Base-by-base conservation (phyloP, 176 grass and related monocot species). In the Oryza longistaminata region DNA sequence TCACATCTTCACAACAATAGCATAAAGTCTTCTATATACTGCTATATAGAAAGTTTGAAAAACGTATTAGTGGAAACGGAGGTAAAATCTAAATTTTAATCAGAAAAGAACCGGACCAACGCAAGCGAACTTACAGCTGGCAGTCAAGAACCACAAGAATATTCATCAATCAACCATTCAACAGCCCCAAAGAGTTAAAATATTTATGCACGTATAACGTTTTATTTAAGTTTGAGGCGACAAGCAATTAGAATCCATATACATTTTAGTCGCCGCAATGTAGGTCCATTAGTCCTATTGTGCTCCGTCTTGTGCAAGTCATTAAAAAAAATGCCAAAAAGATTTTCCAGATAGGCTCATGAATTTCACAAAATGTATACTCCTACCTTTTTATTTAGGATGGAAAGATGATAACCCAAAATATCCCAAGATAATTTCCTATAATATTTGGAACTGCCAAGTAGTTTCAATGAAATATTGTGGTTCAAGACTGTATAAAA, bases 361-460 rank as follows among this genome's bases (percentile, higher is more conserved):
- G 10, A 48, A 14, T 6, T 71, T 58, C 48, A 25, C 52, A 69
- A 49, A 49, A 14, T 15, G 46, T 15, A 49, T 13, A 49, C 29
- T 31, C 29, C 29, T 31, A 31, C 13, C 3, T 49, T 46, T 48
- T 15, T 49, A 12, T 11, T 49, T 49, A 48, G 46, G 13, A 49
- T 13, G 12, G 46, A 49, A 49, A 3, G 3, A 49, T 49, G 46
- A 43, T 11, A 49, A 35, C 27, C 17, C 4, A 16, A 67, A 75
- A 75, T 55, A 42, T 76, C 31, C 11, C n/a, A 84, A 76, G 13
- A 58, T 8, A 19, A 67, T 26, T 50, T n/a, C 17, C 9, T 55
- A 6, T 55, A 39, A 85, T 79, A 79, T 39, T 85, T 79, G 27
- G 1, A 52, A 80, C 27, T 66, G 35, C 37, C n/a, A 74, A 34